Evolutionary conservation across 2,329 filamentous ascomycete genomes (phyloP).

Genomic region (Aspergillus felis): DNA sequence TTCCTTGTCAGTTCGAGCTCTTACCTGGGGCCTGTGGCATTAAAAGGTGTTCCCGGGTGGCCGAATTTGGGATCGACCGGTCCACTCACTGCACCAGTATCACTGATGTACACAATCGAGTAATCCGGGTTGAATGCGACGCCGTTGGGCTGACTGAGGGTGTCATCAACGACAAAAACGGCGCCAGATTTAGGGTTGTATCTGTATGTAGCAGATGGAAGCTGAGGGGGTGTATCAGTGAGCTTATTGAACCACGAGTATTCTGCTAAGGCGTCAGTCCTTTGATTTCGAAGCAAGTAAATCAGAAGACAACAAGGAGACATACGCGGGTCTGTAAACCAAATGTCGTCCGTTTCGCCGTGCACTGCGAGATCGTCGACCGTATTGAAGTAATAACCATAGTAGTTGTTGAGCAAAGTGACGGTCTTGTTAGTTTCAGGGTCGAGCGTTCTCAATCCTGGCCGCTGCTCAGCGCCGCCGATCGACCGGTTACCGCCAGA

Average conservation of each 20-base stretch:
- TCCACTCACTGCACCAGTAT: slow-evolving; percentile 31
- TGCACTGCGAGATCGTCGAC: slow-evolving; percentile 18
- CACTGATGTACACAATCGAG: slow-evolving; percentile 44
- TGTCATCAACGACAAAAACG: slow-evolving; percentile 40
- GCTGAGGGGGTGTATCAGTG: slow-evolving; percentile 33
- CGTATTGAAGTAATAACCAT: slow-evolving; percentile 31
- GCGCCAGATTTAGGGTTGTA: slow-evolving; percentile 41
- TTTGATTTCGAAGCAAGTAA: background rate
- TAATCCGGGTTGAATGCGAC: slow-evolving; percentile 44
- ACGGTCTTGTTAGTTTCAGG: slow-evolving; percentile 41
- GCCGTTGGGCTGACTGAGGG: slow-evolving; percentile 43
- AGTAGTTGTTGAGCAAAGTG: slow-evolving; percentile 45
- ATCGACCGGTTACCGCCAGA: slow-evolving; percentile 37
- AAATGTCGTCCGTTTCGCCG: slow-evolving; percentile 46
- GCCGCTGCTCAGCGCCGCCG: slow-evolving; percentile 36
- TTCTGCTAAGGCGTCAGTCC: slow-evolving; percentile 10
- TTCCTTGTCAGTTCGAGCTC: background rate
- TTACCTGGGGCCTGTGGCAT: slow-evolving; percentile 25
- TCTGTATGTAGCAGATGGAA: slow-evolving; percentile 37
- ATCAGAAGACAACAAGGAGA: slow-evolving; percentile 24
- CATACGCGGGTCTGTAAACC: slow-evolving; percentile 47
- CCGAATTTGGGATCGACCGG: slow-evolving; percentile 19
- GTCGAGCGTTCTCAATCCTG: slow-evolving; percentile 43
- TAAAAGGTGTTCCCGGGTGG: slow-evolving; percentile 24
- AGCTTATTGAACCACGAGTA: slow-evolving; percentile 37